Conservation (phyloP, 768 basidiomycete genomes). For the Ramaria rubella region DNA sequence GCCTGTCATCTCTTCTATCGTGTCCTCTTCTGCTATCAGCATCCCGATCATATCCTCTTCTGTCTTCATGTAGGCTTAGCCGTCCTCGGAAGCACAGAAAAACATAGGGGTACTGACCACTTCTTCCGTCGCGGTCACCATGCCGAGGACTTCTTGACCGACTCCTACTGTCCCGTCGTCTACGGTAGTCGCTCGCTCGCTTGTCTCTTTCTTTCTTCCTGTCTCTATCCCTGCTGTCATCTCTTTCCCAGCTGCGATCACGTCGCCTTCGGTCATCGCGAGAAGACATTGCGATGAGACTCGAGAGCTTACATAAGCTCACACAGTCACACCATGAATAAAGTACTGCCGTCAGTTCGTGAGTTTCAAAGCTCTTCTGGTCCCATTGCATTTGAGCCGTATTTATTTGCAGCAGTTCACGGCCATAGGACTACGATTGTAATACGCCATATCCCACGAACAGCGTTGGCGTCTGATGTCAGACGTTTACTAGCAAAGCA, state of each 20-base stretch:
- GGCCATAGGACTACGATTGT: background rate
- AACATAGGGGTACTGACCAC: constrained; percentile 1
- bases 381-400: background rate
- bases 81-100: background rate
- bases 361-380: background rate
- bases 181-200: constrained; percentile 21
- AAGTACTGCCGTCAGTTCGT: too few species aligned
- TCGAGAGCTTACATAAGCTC: background rate
- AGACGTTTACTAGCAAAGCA: constrained; percentile 32
- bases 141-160: constrained; percentile 15
- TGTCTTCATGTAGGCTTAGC: constrained; percentile 6
- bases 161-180: constrained; percentile 21
- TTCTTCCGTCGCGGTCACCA: constrained; percentile 7
- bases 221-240: constrained; percentile 37
- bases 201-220: constrained; percentile 35
- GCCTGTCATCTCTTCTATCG: constrained; percentile 11
- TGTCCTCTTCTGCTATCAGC: constrained; percentile 5
- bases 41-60: background rate
- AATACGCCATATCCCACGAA: constrained; percentile 43
- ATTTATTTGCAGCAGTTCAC: background rate
- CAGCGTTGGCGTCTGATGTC: constrained; percentile 51
- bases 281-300: constrained; percentile 42
- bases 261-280: constrained; percentile 48
- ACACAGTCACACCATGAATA: background rate
- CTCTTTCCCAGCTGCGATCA: constrained; percentile 59